Evolutionary conservation across 23 red algal species (phyloP).

Genomic region (Agarophyton chilense): DNA sequence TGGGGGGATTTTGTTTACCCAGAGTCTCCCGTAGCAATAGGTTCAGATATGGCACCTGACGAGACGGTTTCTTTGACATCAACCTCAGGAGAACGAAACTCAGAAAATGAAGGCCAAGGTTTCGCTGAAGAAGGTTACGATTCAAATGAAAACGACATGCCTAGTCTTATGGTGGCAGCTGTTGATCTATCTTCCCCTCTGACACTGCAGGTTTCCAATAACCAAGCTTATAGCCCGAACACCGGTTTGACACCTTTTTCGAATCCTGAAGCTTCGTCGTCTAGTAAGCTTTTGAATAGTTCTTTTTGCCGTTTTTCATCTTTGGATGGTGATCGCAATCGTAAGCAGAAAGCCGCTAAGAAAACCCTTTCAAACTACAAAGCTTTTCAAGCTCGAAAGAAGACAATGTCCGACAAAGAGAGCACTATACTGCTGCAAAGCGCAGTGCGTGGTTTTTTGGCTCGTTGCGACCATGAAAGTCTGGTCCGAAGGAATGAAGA

Average conservation of each 20-base stretch:
- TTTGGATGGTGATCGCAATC: background rate
- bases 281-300: background rate
- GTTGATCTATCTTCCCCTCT: background rate
- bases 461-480: background rate
- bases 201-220: background rate
- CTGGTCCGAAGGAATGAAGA: background rate
- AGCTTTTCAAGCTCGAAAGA: background rate
- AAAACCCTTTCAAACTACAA: background rate
- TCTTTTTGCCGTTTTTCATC: too few species aligned
- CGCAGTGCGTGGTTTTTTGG: background rate
- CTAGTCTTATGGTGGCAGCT: background rate
- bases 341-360: background rate
- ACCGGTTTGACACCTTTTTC: background rate
- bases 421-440: slow-evolving; percentile 2
- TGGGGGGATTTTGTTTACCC: background rate
- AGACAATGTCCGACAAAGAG: background rate
- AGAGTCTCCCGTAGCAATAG: background rate
- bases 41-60: background rate
- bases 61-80: background rate
- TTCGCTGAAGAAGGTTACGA: background rate
- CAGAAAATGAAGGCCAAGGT: background rate
- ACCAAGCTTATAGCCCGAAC: background rate
- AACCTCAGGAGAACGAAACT: background rate
- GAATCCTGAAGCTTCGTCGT: background rate
- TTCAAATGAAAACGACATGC: background rate